Percentiles rank a stretch among this genome's conserved stretches.
Evolutionary conservation across 192 early-diverging fungal genomes (phyloP).

Genomic region (Helicostylum pulchrum): DNA sequence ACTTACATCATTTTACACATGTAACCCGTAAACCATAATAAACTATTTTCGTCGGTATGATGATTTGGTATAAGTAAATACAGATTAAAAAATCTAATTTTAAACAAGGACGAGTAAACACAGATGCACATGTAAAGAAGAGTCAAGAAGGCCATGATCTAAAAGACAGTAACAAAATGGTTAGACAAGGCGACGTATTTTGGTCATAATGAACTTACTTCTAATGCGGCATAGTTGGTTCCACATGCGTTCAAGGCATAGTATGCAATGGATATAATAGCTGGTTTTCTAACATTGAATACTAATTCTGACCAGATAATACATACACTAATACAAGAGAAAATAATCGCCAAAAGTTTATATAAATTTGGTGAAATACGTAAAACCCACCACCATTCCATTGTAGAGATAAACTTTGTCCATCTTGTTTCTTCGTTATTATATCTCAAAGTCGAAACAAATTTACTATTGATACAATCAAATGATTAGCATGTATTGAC

Average conservation of each 20-base stretch:
- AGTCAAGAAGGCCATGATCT: constrained; percentile 71
- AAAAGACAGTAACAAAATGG: not conserved
- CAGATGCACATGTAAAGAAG: constrained; percentile 91
- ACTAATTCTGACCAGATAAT: constrained; percentile 95
- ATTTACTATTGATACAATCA: not conserved
- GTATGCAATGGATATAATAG: constrained; percentile 67
- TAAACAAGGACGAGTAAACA: constrained; percentile 89
- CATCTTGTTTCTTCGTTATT: not conserved
- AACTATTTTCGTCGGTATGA: constrained; percentile 85
- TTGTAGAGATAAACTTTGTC: not conserved
- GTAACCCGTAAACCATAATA: constrained; percentile 92
- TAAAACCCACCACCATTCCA: constrained; percentile 86
- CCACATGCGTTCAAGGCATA: constrained; percentile 54
- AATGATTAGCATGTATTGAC: not conserved
- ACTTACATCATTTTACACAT: constrained; percentile 75
- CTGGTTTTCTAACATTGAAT: constrained; percentile 66
- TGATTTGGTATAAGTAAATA: constrained; percentile 91
- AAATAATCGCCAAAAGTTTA: constrained; percentile 57
- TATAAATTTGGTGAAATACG: constrained; percentile 63
- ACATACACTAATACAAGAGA: constrained; percentile 57
- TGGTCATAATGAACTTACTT: constrained; percentile 33
- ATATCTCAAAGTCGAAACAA: constrained; percentile 1
- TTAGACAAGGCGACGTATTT: too few species aligned
- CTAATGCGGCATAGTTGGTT: constrained; percentile 60
- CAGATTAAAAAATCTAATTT: constrained; percentile 83